Conservation (phyloP, 805 yeast species). For the Ogataea glucozyma region DNA sequence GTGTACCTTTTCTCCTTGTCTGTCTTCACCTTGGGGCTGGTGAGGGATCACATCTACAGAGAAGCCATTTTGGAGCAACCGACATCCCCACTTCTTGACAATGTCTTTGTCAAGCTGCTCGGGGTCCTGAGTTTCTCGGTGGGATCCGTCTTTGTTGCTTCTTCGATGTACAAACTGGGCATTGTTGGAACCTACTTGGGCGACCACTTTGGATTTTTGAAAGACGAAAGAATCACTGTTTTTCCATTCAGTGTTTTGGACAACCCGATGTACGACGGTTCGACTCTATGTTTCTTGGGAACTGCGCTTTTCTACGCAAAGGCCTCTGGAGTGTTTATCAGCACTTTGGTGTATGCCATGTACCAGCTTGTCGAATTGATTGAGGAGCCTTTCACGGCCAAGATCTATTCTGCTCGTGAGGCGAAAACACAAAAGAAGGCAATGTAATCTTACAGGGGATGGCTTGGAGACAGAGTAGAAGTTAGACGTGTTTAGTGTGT, state of each 20-base stretch:
- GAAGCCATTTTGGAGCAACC: slow-evolving; percentile 73
- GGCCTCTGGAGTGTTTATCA: slow-evolving; percentile 81
- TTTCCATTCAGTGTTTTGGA: slow-evolving; percentile 91
- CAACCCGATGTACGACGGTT: slow-evolving; percentile 97
- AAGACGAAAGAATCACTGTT: slow-evolving; percentile 84
- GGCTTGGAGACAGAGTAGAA: too few relatives aligned
- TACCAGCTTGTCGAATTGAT: slow-evolving; percentile 80
- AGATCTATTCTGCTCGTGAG: slow-evolving; percentile 77
- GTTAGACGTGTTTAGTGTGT: neutral
- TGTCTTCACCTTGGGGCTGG: slow-evolving; percentile 82
- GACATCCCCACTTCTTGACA: slow-evolving; percentile 53
- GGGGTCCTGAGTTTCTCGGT: slow-evolving; percentile 58
- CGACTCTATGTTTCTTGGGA: slow-evolving; percentile 85
- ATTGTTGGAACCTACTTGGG: slow-evolving; percentile 96
- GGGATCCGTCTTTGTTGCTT: slow-evolving; percentile 79
- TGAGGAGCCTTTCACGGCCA: slow-evolving; percentile 96
- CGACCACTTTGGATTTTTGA: slow-evolving; percentile 94
- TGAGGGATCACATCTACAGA: slow-evolving; percentile 75
- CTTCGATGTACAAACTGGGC: slow-evolving; percentile 91
- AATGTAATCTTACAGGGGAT: too few relatives aligned
- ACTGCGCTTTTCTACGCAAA: slow-evolving; percentile 85
- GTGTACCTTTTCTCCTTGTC: slow-evolving; percentile 83
- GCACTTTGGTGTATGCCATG: slow-evolving; percentile 75
- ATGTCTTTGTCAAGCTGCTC: slow-evolving; percentile 35
- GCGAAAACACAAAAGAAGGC: slow-evolving; percentile 27